Base-by-base conservation (phyloP, 2,329 filamentous ascomycete genomes). In the Neopestalotiopsis sp. region DNA sequence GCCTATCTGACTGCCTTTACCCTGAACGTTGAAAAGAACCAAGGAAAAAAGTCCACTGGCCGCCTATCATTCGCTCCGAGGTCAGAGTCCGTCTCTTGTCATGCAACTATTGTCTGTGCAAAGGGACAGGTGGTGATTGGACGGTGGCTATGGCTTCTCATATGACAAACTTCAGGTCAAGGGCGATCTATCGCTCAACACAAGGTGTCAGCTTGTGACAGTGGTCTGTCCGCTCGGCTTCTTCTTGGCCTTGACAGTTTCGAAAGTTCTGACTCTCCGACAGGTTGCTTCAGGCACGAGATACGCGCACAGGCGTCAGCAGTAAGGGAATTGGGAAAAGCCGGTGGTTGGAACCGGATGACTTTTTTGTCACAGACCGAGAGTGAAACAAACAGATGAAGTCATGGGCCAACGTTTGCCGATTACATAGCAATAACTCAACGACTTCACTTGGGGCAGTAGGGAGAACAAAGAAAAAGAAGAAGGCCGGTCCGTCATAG, bases 301-400 rank as follows among this genome's bases (percentile, higher is more conserved):
- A 38, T 59, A 30, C 30, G 24, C 24, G 24, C 30, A 59, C 57
- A 59, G 30, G 24, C 24, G 34, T 38, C 34, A 38, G 34, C 30
- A 59, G 28, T 13, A 61, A 40, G 14, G 14, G 17, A 34, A 61
- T 28, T 28, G 24, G 59, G 6, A 24, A 30, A 59, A 59, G 57
- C 30, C 59, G 59, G 59, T 61, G 59, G 59, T 61, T 61, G 59
- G 59, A 61, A 34, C 45, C 34, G 59, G 32, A 61, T 61, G 13
- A 38, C 28, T 40, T 61, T 30, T 34, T 30, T n/a, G 28, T 34
- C 14, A 14, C 59, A 61, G 30, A 12, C 59, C 45, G 45, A 52
- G 45, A 52, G 59, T 61, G 59, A 61, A 61, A 61, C 59, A 61
- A 52, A 61, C 59, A 61, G 59, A 61, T 61, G 59, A 61, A 61